Percentiles rank a stretch among this genome's conserved stretches.
These are phyloP conservation scores for Diaporthe eres DNA, from an alignment of 2,329 filamentous ascomycete genomes.

Conservation along the genomic window DNA sequence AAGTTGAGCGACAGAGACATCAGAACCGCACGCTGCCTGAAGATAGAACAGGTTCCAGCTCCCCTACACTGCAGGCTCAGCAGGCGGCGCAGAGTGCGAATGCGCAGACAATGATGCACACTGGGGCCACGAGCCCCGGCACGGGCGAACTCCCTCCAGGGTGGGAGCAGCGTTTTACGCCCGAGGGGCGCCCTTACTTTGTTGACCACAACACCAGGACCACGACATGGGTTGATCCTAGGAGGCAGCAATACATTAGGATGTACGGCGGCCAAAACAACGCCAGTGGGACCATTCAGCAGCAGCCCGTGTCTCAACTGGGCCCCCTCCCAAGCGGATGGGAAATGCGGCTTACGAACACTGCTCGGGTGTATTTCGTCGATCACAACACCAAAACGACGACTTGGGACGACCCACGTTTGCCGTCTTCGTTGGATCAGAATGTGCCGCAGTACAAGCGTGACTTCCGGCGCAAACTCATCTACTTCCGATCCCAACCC, in stretches of 20 bases:
- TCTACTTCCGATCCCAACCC: conserved; percentile 99
- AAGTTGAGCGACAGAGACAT: conserved; percentile 92
- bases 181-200: conserved; percentile 95
- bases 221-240: conserved; percentile 98
- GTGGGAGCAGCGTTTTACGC: conserved; percentile 97
- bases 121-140: conserved; percentile 92
- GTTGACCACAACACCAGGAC: conserved; percentile 99
- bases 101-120: conserved; percentile 90
- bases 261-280: conserved; percentile 95
- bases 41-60: conserved; percentile 93
- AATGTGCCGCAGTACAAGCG: conserved; percentile 99
- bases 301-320: conserved; percentile 96
- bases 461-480: conserved; percentile 97
- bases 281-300: conserved; percentile 89
- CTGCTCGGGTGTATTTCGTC: conserved; percentile 97
- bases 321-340: conserved; percentile 96
- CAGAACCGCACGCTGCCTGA: conserved; percentile 97
- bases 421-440: conserved; percentile 96
- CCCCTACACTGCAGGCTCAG: conserved; percentile 79
- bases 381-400: conserved; percentile 99
- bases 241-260: conserved; percentile 96
- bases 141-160: conserved; percentile 94
- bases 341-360: conserved; percentile 99
- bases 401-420: conserved; percentile 96
- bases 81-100: conserved; percentile 60